These are phyloP conservation scores for Nicotiana undulata DNA, from an alignment of 257 asterid genomes.

Conservation along the genomic window DNA sequence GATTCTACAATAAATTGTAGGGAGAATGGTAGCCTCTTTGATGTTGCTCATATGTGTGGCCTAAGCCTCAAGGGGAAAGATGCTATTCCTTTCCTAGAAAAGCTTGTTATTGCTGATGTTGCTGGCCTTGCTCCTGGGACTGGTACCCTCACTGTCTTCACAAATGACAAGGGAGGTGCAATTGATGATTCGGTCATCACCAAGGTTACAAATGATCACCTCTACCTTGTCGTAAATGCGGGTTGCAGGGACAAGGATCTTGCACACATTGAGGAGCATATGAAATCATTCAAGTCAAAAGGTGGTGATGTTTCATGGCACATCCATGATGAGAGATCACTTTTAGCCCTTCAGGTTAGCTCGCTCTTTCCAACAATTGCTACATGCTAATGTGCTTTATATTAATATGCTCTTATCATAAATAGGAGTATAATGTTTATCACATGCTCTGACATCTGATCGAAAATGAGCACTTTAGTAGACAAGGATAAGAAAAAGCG, in stretches of 20 bases:
- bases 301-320: slow-evolving; percentile 99
- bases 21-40: slow-evolving; percentile 91
- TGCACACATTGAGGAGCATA: slow-evolving; percentile 95
- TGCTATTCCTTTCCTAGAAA: slow-evolving; percentile 75
- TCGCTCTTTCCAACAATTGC: not conserved
- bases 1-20: slow-evolving; percentile 94
- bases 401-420: not conserved
- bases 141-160: slow-evolving; percentile 81
- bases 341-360: slow-evolving; percentile 87
- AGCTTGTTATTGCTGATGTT: slow-evolving; percentile 90
- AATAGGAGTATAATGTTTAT: not conserved
- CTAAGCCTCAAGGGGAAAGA: slow-evolving; percentile 95
- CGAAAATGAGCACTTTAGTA: not conserved
- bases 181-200: slow-evolving; percentile 94
- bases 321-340: slow-evolving; percentile 92
- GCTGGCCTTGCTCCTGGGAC: slow-evolving; percentile 93
- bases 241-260: slow-evolving; percentile 98
- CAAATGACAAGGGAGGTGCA: slow-evolving; percentile 97
- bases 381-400: not conserved
- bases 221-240: slow-evolving; percentile 93
- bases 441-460: not conserved
- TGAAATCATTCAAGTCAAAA: slow-evolving; percentile 78
- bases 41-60: slow-evolving; percentile 98
- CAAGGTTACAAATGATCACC: slow-evolving; percentile 72
- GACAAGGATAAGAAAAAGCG: not conserved